phyloP scores from a whole-genome alignment of 257 asterid genomes.

The Paraleonurus japonicus region DNA sequence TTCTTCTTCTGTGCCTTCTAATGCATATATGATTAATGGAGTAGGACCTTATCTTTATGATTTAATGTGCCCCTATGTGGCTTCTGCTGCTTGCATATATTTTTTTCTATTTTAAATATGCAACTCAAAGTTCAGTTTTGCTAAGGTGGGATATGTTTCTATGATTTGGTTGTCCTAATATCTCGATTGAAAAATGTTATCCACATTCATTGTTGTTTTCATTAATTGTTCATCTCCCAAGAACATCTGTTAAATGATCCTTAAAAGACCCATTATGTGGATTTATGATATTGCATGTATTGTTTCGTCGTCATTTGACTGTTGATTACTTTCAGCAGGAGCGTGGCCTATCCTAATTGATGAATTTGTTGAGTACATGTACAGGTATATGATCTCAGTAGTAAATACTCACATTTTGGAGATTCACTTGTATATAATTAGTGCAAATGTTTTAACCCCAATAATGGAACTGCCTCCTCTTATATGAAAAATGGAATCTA shows the following conservation, averaged over 20 bases:
- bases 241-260: neutral
- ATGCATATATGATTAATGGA: constrained; percentile 11
- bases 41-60: neutral
- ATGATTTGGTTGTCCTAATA: neutral
- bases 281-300: neutral
- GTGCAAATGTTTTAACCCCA: neutral
- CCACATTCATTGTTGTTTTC: neutral
- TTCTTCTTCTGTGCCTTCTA: constrained; percentile 14
- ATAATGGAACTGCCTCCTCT: no score
- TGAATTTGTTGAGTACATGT: constrained; percentile 94
- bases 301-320: constrained; percentile 18
- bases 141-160: neutral
- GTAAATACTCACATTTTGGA: neutral
- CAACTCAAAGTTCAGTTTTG: neutral
- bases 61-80: neutral
- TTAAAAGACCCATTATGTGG: neutral
- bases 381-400: constrained; percentile 53
- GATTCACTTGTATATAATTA: neutral
- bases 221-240: neutral
- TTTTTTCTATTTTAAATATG: neutral
- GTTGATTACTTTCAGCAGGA: constrained; percentile 50
- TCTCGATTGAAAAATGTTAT: neutral
- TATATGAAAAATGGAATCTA: neutral
- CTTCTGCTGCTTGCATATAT: neutral
- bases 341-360: constrained; percentile 98